Percentiles rank a stretch among this genome's conserved stretches.
phyloP scores from a whole-genome alignment of 169 alveolate species.

The Eimeria brunetti region DNA sequence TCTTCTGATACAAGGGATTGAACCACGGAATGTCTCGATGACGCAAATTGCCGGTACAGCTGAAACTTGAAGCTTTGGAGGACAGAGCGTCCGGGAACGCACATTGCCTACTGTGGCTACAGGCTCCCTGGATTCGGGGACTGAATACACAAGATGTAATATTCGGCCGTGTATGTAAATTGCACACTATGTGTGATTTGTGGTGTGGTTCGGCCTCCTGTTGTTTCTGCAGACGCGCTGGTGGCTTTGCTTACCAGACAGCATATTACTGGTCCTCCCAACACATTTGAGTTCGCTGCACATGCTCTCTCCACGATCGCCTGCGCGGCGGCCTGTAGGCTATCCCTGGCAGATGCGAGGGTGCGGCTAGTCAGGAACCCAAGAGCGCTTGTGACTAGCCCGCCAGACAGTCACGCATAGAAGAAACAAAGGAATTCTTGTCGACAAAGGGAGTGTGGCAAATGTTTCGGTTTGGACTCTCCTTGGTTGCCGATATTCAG shows the following conservation, averaged over 20 bases:
- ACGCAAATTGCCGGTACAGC: constrained; percentile 42
- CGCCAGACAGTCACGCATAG: not conserved
- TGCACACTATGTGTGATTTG: not conserved
- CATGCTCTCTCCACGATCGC: constrained; percentile 2
- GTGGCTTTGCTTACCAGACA: constrained; percentile 28
- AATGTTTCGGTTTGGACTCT: not conserved
- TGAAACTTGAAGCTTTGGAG: not conserved
- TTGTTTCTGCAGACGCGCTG: constrained; percentile 24
- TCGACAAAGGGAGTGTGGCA: not conserved
- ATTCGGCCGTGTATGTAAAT: not conserved
- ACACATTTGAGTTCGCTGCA: constrained; percentile 15
- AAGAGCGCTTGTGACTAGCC: not conserved
- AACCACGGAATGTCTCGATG: not conserved
- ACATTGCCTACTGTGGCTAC: not conserved
- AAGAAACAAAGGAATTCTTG: not conserved
- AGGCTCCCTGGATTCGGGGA: not conserved
- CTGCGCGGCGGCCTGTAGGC: constrained; percentile 44
- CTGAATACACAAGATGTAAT: not conserved
- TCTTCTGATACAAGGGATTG: constrained; percentile 5
- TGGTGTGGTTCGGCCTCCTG: not conserved
- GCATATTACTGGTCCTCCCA: constrained; percentile 18
- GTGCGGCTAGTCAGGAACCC: not conserved
- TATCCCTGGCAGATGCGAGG: not conserved
- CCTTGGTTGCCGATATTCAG: constrained; percentile 7
- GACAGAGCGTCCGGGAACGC: not conserved